These are phyloP conservation scores for Rhodotorula kratochvilovae DNA, from an alignment of 768 basidiomycete genomes.

Conservation along the genomic window DNA sequence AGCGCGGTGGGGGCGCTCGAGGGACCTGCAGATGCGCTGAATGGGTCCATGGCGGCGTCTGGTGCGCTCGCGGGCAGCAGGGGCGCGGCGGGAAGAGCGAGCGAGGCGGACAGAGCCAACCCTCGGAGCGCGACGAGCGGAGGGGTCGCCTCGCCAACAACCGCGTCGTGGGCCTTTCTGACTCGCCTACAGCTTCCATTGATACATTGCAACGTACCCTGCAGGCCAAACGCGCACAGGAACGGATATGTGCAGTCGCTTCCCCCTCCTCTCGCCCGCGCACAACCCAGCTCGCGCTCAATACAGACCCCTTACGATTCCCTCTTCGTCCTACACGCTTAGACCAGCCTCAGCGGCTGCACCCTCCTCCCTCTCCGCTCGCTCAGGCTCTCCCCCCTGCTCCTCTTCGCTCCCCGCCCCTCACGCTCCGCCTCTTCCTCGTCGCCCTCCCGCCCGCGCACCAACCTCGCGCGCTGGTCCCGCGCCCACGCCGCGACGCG, in stretches of 20 bases:
- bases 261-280: too few relatives aligned
- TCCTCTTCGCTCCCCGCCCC: neutral
- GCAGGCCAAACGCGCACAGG: too few relatives aligned
- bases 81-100: neutral
- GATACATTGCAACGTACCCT: too few relatives aligned
- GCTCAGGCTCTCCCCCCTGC: neutral
- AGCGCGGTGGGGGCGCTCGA: neutral
- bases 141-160: too few relatives aligned
- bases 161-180: too few relatives aligned
- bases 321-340: too few relatives aligned
- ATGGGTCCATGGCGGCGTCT: neutral
- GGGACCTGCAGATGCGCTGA: neutral
- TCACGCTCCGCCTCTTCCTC: neutral
- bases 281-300: neutral
- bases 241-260: too few relatives aligned
- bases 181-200: too few relatives aligned
- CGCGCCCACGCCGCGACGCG: neutral
- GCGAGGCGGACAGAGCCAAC: too few relatives aligned
- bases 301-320: neutral
- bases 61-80: neutral
- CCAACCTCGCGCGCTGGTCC: neutral
- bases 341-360: neutral
- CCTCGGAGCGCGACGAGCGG: too few relatives aligned
- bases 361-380: neutral
- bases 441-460: neutral